A percentile compares a stretch with the other conserved stretches of the same genome.
Evolutionary conservation across 2,329 filamentous ascomycete genomes (phyloP).

Genomic region (Fulvia fulva): DNA sequence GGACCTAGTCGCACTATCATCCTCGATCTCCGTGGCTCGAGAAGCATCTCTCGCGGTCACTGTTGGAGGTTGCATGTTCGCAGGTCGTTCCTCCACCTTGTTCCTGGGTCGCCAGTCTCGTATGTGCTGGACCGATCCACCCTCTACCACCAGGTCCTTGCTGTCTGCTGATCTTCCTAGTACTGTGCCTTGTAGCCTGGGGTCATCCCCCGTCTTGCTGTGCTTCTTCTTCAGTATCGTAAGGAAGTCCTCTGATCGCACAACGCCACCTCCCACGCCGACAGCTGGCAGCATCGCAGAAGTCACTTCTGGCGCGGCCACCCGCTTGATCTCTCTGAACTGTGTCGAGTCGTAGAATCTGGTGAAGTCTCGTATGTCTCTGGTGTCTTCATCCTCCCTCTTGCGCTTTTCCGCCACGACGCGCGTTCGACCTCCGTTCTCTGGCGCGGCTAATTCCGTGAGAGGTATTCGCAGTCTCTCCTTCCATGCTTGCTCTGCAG

Average conservation of each 20-base stretch:
- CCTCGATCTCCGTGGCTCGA: neutral
- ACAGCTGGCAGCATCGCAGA: slow-evolving; percentile 46
- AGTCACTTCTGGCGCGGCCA: slow-evolving; percentile 60
- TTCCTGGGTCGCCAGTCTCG: slow-evolving; percentile 55
- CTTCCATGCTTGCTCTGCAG: slow-evolving; percentile 64
- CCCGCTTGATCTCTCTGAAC: slow-evolving; percentile 75
- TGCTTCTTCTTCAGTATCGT: slow-evolving; percentile 80
- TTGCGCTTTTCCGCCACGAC: slow-evolving; percentile 40
- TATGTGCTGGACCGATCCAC: slow-evolving; percentile 65
- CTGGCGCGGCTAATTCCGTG: slow-evolving; percentile 38
- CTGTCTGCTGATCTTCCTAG: slow-evolving; percentile 71
- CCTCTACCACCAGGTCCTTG: slow-evolving; percentile 71
- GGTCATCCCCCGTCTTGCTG: slow-evolving; percentile 75
- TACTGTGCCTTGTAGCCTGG: slow-evolving; percentile 78
- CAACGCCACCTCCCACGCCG: slow-evolving; percentile 36
- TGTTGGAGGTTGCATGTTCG: neutral
- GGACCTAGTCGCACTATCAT: neutral
- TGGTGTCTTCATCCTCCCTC: slow-evolving; percentile 65
- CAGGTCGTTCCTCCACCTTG: slow-evolving; percentile 28
- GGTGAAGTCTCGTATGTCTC: slow-evolving; percentile 73
- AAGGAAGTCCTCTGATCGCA: slow-evolving; percentile 46
- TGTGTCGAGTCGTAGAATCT: slow-evolving; percentile 71
- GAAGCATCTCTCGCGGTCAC: neutral
- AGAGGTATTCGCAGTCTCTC: slow-evolving; percentile 48
- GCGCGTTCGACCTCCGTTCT: slow-evolving; percentile 30